Percentiles rank a stretch among this genome's conserved stretches.
These are phyloP conservation scores for Cutaneotrichosporon spelunceum DNA, from an alignment of 1,284 basidiomycete species.

Conservation along the genomic window DNA sequence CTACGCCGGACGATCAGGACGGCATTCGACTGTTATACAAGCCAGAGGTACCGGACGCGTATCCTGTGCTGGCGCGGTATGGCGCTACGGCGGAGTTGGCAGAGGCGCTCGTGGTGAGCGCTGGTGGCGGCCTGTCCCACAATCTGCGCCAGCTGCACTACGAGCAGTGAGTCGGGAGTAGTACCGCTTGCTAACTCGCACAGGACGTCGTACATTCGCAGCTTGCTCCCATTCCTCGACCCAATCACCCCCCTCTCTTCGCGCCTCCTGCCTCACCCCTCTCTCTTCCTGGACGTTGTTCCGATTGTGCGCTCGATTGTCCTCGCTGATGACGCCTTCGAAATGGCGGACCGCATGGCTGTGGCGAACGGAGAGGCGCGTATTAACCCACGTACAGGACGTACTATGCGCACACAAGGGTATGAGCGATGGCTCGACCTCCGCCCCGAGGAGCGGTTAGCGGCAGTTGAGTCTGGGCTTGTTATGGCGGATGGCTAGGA, in stretches of 20 bases:
- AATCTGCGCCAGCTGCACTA: constrained; percentile 13
- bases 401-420: constrained; percentile 31
- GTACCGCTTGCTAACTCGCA: not conserved
- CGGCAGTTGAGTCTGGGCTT: not conserved
- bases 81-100: constrained; percentile 28
- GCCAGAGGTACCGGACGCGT: constrained; percentile 30
- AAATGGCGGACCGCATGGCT: constrained; percentile 37
- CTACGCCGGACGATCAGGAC: constrained; percentile 60
- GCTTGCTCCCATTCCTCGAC: constrained; percentile 54
- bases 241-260: constrained; percentile 49
- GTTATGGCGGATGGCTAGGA: constrained; percentile 1
- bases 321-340: constrained; percentile 60
- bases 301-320: constrained; percentile 69
- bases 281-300: constrained; percentile 65
- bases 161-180: constrained; percentile 24
- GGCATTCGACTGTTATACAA: constrained; percentile 58
- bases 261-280: constrained; percentile 52
- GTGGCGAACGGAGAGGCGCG: constrained; percentile 31
- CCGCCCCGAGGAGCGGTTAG: constrained; percentile 16
- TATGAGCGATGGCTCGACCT: constrained; percentile 28
- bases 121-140: constrained; percentile 17
- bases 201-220: constrained; percentile 36
- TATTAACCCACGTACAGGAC: constrained; percentile 44
- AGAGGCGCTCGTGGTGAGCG: not conserved
- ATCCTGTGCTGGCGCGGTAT: constrained; percentile 27